Percentiles rank a stretch among this genome's conserved stretches.
These are phyloP conservation scores for Symbiodinium natans DNA, from an alignment of 73 alveolate species.

Conservation along the genomic window DNA sequence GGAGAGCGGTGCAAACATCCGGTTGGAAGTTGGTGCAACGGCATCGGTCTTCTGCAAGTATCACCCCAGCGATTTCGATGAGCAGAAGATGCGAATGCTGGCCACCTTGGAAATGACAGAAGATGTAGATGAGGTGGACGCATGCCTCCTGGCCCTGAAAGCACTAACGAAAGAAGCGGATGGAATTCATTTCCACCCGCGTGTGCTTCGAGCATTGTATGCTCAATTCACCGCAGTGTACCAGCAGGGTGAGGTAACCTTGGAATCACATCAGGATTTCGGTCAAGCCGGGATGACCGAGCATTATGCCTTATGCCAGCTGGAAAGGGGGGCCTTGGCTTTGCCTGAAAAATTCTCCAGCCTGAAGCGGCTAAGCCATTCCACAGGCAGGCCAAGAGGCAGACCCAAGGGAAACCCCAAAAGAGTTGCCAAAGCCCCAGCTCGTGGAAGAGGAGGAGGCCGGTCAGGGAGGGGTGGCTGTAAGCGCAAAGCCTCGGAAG, in stretches of 20 bases:
- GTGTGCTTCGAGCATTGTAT: neutral
- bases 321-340: neutral
- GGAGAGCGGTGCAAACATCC: neutral
- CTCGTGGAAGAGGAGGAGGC: neutral
- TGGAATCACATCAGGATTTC: neutral
- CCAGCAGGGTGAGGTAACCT: neutral
- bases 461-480: too few species aligned
- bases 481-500: too few species aligned
- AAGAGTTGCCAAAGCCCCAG: neutral
- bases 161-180: neutral
- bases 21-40: neutral
- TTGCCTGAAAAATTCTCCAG: neutral
- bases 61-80: neutral
- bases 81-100: neutral
- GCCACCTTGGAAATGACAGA: neutral
- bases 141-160: neutral
- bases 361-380: neutral
- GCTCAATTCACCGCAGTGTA: neutral
- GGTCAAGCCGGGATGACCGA: neutral
- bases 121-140: neutral
- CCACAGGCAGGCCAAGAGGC: neutral
- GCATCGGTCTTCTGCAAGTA: neutral
- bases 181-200: neutral
- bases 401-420: neutral
- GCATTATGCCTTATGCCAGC: neutral